Conservation (phyloP, 2,329 filamentous ascomycete species). For the Elsinoe batatas region DNA sequence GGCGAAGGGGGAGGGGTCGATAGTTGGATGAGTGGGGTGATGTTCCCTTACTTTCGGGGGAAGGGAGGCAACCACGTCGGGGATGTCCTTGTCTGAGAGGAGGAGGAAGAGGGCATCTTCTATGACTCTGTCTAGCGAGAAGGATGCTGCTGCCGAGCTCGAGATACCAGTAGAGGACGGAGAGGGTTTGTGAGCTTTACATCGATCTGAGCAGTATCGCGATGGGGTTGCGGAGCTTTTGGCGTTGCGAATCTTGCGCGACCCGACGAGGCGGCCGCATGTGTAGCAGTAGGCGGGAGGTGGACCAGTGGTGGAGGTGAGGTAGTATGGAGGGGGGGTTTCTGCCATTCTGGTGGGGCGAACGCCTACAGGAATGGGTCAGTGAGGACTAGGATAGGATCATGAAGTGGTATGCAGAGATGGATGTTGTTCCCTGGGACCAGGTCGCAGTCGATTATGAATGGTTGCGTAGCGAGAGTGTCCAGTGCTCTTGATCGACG, state of each 20-base stretch:
- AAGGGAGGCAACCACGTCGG: not conserved
- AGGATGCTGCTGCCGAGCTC: too few species aligned
- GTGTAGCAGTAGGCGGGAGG: constrained; percentile 46
- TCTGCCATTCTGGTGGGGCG: constrained; percentile 33
- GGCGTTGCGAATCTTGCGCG: constrained; percentile 24
- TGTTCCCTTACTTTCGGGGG: not conserved
- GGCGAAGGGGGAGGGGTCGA: too few species aligned
- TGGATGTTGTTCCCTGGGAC: too few species aligned
- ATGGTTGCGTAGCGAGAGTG: too few species aligned
- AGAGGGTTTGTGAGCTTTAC: constrained; percentile 42
- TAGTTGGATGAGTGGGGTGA: not conserved
- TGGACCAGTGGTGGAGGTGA: constrained; percentile 35
- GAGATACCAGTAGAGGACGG: constrained; percentile 21
- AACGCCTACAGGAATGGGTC: constrained; percentile 23
- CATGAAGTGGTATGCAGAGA: too few species aligned
- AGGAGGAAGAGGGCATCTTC: constrained; percentile 40
- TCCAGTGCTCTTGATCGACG: too few species aligned
- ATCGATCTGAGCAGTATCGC: constrained; percentile 51
- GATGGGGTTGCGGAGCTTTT: constrained; percentile 25
- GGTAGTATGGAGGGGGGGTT: constrained; percentile 46
- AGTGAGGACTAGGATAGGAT: not conserved
- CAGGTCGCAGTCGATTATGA: too few species aligned
- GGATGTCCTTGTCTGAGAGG: constrained; percentile 26
- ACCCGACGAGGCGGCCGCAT: constrained; percentile 46
- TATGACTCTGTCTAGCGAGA: constrained; percentile 39